Conservation (phyloP, 768 basidiomycete genomes). For the Coprinopsis cinerea region DNA sequence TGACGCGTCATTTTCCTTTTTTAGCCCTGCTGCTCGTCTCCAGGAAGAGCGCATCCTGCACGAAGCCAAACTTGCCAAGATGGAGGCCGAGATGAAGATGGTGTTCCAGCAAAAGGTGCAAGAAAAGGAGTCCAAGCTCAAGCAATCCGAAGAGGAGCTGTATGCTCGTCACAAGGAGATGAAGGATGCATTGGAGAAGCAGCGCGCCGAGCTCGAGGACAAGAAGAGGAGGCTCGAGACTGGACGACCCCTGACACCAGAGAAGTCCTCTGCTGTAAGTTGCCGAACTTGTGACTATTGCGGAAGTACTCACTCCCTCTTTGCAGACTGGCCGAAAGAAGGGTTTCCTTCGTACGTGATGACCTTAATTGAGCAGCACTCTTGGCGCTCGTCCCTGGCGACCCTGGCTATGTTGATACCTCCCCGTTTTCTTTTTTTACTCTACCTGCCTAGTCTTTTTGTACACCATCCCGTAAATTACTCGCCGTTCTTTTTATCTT, state of each 20-base stretch:
- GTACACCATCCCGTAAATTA: conserved; percentile 36
- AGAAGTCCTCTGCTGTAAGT: conserved; percentile 83
- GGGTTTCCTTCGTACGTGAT: conserved; percentile 67
- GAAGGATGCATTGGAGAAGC: conserved; percentile 99
- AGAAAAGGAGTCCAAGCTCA: conserved; percentile 98
- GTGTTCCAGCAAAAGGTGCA: conserved; percentile 99
- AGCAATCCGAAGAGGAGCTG: conserved; percentile 98
- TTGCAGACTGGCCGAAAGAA: conserved; percentile 61
- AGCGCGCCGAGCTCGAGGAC: conserved; percentile 91
- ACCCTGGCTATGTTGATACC: conserved; percentile 23
- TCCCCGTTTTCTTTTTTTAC: conserved; percentile 20
- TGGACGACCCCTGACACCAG: conserved; percentile 91
- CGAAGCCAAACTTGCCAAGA: conserved; percentile 97
- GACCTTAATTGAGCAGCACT: conserved; percentile 19
- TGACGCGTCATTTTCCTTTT: too few species aligned
- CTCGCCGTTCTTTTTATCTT: conserved; percentile 37
- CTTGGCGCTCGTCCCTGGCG: conserved; percentile 22
- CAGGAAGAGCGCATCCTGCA: conserved; percentile 95
- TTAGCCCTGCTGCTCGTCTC: conserved; percentile 94
- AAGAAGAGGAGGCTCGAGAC: conserved; percentile 96
- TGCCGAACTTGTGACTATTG: conserved; percentile 3
- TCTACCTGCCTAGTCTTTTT: conserved; percentile 24
- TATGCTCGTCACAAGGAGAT: conserved; percentile 99
- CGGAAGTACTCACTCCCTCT: conserved; percentile 13
- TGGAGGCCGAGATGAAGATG: conserved; percentile 99